Evolutionary conservation across 2,329 filamentous ascomycete genomes (phyloP), one percentile per base, ranked within the genome.

Genomic region (Curvularia hawaiiensis): DNA sequence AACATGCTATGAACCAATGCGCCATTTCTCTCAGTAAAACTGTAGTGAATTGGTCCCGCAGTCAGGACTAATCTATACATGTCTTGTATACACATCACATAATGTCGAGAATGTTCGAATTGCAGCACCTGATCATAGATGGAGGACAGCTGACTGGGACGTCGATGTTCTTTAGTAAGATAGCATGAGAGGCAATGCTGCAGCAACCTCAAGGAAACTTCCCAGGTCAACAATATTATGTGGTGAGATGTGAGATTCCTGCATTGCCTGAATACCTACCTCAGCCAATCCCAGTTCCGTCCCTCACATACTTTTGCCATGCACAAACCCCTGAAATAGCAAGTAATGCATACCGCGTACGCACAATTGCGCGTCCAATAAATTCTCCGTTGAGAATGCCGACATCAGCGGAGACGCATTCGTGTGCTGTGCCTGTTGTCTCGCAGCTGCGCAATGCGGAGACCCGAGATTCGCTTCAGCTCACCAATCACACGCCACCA

Each of bases 391-490:
- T 6, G 16, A n/a, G 7, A 39, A 39, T 50, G 35, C 33, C 47
- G 47, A 39, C 47, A 40, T 39, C 22, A 30, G 22, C 16, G 24
- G 22, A 20, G 33, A 39, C 14, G 20, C 47, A 24, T 35, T 40
- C 22, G 40, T 40, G 9, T 38, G 22, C 26, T 33, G 22, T 35
- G 24, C 11, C 47, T 22, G 47, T 24, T 28, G 24, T 50, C 22
- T 28, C 47, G 44, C 44, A 46, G 18, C n/a, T 31, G 44, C 26
- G n/a, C 44, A 28, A 12, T 50, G 47, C 47, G 47, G 47, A 50
- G 47, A 50, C 22, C 47, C 47, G 47, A 50, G 47, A 50, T 14
- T 40, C 38, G 47, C 47, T 14, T 28, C 16, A 18, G 22, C 9
- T 22, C 18, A 24, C 31, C 45, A 48, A 48, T 48, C 45, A 48